Evolutionary conservation across 1,284 basidiomycete species (phyloP), one percentile per base, ranked within the genome.

Genomic region (Moesziomyces sp.): DNA sequence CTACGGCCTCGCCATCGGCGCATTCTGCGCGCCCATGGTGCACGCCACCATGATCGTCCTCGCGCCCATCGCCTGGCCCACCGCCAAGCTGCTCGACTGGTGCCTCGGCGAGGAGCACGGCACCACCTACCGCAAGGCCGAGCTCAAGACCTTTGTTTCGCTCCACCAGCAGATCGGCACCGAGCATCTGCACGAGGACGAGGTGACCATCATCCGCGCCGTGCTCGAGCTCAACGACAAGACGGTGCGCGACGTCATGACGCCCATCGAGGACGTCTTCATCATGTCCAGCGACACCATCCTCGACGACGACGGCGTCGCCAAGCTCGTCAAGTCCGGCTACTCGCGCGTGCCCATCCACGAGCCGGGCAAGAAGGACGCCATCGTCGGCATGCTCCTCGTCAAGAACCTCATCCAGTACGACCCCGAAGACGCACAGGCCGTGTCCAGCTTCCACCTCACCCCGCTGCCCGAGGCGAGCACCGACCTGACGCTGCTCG

Each of bases 321-420:
- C 42, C 90, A 95, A 81, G 87, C 67, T 86, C 28, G 81, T 86
- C 28, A 73, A 83, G 34, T 82, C 82, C 61, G 96, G 96, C 0
- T 97, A 97, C 84, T 97, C 94, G 2, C 90, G 96, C 24, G 93
- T 98, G 75, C 96, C 96, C 0, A 88, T 99, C 1, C 92, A 97
- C 82, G 90, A 92, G 75, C 88, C 91, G 3, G 89, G 88, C 5
- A 88, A 92, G 55, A 89, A 90, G 2, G 86, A 89, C 14, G 89
- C 92, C 44, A 97, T 97, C 81, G 86, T 92, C 14, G 96, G 96
- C 0, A 88, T 97, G 76, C 87, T 99, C 3, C 88, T 97, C 3
- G 82, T 84, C 62, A 84, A 84, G 66, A 77, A 94, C 91, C 89
- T 99, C 43, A 89, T 97, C 54, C 88, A 89, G 1, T 98, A 98